Evolutionary conservation across 108 stramenopile species (phyloP).

Genomic region (Conticribra guillardii): DNA sequence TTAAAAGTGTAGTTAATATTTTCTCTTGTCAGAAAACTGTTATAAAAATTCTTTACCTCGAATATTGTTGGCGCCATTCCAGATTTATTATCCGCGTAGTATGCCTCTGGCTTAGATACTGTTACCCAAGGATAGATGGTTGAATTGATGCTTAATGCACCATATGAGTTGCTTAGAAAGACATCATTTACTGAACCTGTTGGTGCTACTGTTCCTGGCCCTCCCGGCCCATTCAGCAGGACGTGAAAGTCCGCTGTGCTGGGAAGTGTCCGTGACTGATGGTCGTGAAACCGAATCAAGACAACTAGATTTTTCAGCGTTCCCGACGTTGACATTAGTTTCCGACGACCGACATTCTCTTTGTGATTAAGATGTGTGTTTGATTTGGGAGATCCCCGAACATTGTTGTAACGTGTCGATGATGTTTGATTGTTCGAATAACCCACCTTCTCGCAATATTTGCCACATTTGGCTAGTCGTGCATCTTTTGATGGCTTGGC

Average conservation of each 20-base stretch:
- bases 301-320: conserved; percentile 56
- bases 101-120: conserved; percentile 42
- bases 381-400: too few relatives aligned
- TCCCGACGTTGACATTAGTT: conserved; percentile 1
- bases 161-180: conserved; percentile 46
- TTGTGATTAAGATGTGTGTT: conserved; percentile 1
- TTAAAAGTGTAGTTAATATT: too few relatives aligned
- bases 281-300: conserved; percentile 61
- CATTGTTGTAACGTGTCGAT: not conserved
- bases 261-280: conserved; percentile 46
- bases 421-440: not conserved
- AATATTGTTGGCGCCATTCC: conserved; percentile 30
- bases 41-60: not conserved
- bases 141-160: conserved; percentile 37
- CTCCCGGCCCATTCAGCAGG: conserved; percentile 49
- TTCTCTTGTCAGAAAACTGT: too few relatives aligned
- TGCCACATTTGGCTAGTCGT: conserved; percentile 13
- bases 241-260: conserved; percentile 41
- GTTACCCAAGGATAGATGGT: conserved; percentile 48
- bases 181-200: conserved; percentile 48
- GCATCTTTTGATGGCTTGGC: conserved; percentile 14
- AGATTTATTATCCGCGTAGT: conserved; percentile 40
- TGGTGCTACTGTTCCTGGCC: conserved; percentile 30
- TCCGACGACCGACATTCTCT: conserved; percentile 19
- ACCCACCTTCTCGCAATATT: conserved; percentile 13